phyloP scores from a whole-genome alignment of 1,284 basidiomycete species.

The Cutaneotrichosporon sp. region DNA sequence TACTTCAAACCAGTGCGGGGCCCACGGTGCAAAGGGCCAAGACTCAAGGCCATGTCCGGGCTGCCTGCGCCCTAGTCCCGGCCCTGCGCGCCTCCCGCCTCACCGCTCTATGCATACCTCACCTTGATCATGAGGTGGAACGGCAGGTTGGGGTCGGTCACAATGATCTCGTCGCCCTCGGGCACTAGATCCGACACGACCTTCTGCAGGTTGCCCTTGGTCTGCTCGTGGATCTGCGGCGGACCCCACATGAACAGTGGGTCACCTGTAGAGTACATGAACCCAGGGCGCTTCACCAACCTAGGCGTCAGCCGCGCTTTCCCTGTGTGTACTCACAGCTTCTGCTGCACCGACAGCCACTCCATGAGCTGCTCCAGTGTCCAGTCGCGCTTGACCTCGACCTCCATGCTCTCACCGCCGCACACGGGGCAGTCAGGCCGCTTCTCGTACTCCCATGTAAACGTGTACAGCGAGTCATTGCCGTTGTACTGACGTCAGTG shows the following conservation, averaged over 20 bases:
- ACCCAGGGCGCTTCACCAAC: conserved; percentile 88
- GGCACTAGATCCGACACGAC: conserved; percentile 75
- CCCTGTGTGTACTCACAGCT: conserved; percentile 64
- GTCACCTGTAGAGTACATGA: conserved; percentile 62
- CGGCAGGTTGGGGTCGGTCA: conserved; percentile 84
- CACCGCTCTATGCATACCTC: conserved; percentile 25
- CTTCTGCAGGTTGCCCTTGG: conserved; percentile 83
- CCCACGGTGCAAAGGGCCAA: too few species aligned
- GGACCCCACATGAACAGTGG: conserved; percentile 92
- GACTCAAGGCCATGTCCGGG: too few species aligned
- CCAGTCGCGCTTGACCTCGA: conserved; percentile 66
- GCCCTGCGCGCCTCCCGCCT: too few species aligned
- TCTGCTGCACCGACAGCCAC: conserved; percentile 75
- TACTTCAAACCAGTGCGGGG: neutral
- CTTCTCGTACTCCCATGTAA: conserved; percentile 94
- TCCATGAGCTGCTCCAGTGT: conserved; percentile 84
- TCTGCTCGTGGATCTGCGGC: conserved; percentile 80
- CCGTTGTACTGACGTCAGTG: conserved; percentile 63
- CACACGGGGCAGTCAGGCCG: conserved; percentile 95
- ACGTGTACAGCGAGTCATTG: conserved; percentile 94
- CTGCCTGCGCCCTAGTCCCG: neutral
- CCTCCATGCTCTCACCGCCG: conserved; percentile 79
- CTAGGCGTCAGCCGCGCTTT: conserved; percentile 54
- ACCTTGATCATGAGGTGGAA: conserved; percentile 76
- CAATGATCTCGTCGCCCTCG: conserved; percentile 72